These are phyloP conservation scores for Maudiozyma serrabonitensis DNA, from an alignment of 805 yeast species.

Conservation along the genomic window DNA sequence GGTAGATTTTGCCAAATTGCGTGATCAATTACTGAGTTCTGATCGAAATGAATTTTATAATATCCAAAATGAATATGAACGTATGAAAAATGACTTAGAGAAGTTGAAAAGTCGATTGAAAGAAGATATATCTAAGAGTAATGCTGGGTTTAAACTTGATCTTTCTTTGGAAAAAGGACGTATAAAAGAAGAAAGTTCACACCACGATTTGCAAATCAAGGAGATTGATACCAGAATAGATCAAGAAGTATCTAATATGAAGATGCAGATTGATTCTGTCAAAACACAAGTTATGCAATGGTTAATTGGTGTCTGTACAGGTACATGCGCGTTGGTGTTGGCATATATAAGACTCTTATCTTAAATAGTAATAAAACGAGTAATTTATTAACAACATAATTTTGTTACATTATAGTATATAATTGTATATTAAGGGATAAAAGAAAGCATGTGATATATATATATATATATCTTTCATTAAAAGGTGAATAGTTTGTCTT, in stretches of 20 bases:
- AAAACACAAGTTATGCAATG: constrained; percentile 97
- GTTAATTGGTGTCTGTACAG: constrained; percentile 96
- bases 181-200: constrained; percentile 86
- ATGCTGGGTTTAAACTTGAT: constrained; percentile 85
- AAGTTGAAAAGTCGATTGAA: constrained; percentile 73
- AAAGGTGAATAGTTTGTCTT: background rate
- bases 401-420: background rate
- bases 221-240: constrained; percentile 93
- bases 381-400: background rate
- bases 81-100: constrained; percentile 74
- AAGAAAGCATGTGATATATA: background rate
- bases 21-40: constrained; percentile 81
- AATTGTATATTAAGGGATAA: background rate
- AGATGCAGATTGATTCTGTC: constrained; percentile 88
- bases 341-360: constrained; percentile 83
- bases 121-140: constrained; percentile 84
- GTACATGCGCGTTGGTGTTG: constrained; percentile 88
- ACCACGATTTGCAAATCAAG: constrained; percentile 85
- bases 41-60: constrained; percentile 80
- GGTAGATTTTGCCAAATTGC: constrained; percentile 89
- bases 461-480: background rate
- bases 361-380: constrained; percentile 16
- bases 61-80: constrained; percentile 78
- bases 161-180: constrained; percentile 90
- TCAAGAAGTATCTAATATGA: constrained; percentile 90